These are phyloP conservation scores for Podospora tetraspora DNA, from an alignment of 495 filamentous ascomycete genomes.

Conservation along the genomic window DNA sequence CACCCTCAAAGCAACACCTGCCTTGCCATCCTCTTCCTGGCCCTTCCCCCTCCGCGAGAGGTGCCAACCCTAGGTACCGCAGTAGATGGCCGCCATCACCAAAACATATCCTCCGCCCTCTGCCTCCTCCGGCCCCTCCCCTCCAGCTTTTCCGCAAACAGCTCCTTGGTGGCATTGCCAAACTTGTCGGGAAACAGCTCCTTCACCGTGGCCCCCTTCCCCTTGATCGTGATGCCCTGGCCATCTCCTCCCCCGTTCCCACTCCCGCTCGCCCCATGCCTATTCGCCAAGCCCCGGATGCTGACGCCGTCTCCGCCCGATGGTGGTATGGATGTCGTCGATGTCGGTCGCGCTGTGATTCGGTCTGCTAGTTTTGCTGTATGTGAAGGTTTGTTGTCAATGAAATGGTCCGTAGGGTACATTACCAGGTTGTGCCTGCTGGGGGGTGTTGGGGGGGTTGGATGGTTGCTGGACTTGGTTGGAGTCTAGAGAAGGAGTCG, in stretches of 20 bases:
- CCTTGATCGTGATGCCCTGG: slow-evolving; percentile 63
- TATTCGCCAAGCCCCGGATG: slow-evolving; percentile 57
- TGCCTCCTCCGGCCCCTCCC: slow-evolving; percentile 43
- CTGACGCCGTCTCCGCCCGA: slow-evolving; percentile 38
- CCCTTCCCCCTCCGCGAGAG: too few species aligned
- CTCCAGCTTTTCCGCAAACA: slow-evolving; percentile 53
- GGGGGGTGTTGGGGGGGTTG: background rate
- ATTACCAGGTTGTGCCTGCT: background rate
- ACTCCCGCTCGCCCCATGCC: slow-evolving; percentile 29
- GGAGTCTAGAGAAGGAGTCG: slow-evolving; percentile 17
- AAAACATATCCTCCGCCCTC: slow-evolving; percentile 52
- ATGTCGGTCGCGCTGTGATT: slow-evolving; percentile 27
- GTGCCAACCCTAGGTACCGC: too few species aligned
- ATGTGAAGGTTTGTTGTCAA: slow-evolving; percentile 19
- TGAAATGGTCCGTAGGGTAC: slow-evolving; percentile 1
- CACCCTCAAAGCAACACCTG: background rate
- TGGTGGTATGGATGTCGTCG: background rate
- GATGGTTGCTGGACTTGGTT: slow-evolving; percentile 1
- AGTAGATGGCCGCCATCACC: slow-evolving; percentile 23
- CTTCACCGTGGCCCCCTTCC: slow-evolving; percentile 51
- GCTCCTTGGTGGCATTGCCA: slow-evolving; percentile 62
- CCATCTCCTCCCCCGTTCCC: slow-evolving; percentile 14
- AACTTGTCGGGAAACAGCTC: slow-evolving; percentile 69
- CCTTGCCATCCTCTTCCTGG: background rate
- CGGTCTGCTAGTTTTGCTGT: slow-evolving; percentile 37